phyloP scores from a whole-genome alignment of 139 green algal species.

The Micractinium sp. region DNA sequence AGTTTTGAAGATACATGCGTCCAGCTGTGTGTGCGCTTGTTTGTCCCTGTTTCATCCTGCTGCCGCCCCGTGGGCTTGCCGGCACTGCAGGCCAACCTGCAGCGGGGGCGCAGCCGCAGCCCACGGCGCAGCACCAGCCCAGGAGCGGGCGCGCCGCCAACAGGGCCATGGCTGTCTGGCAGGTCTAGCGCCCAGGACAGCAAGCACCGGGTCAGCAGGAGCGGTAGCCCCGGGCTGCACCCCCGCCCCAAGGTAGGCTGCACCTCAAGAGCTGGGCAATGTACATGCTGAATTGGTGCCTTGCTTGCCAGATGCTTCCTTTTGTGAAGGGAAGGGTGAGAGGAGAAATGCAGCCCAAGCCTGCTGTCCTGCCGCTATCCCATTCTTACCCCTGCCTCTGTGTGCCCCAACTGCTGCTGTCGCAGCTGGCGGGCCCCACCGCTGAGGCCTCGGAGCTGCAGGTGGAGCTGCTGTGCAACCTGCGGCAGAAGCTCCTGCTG shows the following conservation, averaged over 20 bases:
- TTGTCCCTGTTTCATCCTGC: neutral
- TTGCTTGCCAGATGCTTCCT: neutral
- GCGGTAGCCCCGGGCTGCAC: conserved; percentile 25
- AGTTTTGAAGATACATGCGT: neutral
- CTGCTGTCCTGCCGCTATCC: neutral
- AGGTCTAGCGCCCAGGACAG: conserved; percentile 7
- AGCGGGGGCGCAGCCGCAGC: conserved; percentile 1
- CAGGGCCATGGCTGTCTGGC: conserved; percentile 30
- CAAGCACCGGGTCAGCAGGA: conserved; percentile 40
- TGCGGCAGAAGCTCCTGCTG: conserved; percentile 29
- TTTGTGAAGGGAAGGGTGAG: neutral
- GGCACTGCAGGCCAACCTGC: conserved; percentile 23
- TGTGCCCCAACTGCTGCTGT: neutral
- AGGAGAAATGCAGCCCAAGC: neutral
- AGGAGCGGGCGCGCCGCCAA: neutral
- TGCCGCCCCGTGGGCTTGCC: too few species aligned
- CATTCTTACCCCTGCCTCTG: neutral
- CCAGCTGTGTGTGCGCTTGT: neutral
- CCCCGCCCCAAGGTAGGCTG: conserved; percentile 25
- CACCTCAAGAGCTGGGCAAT: too few species aligned
- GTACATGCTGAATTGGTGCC: too few species aligned
- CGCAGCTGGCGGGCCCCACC: conserved; percentile 9
- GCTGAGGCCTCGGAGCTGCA: conserved; percentile 34
- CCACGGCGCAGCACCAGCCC: conserved; percentile 3
- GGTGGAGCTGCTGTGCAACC: conserved; percentile 29